Conservation (phyloP, 2,329 filamentous ascomycete species). For the Magnaporthales sp. region DNA sequence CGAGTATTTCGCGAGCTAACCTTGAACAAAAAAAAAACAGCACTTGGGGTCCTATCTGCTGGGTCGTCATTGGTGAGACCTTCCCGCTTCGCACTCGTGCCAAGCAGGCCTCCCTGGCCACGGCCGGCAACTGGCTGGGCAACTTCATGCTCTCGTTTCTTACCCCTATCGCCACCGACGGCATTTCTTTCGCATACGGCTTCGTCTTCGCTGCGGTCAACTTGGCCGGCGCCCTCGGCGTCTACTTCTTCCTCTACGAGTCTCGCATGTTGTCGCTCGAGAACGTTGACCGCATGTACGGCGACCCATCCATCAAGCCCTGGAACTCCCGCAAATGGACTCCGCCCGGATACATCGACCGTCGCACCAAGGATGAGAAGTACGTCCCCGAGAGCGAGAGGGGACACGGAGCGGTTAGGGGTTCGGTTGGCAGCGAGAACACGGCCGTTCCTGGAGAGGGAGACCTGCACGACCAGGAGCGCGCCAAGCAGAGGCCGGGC, state of each 20-base stretch:
- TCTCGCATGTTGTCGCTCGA: slow-evolving; percentile 78
- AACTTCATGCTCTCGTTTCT: slow-evolving; percentile 8
- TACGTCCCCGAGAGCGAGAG: neutral
- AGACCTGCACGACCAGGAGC: neutral
- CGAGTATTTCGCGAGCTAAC: neutral
- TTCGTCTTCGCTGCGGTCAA: slow-evolving; percentile 5
- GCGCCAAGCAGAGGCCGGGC: neutral
- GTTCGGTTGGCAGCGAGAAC: slow-evolving; percentile 2
- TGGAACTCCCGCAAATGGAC: slow-evolving; percentile 5
- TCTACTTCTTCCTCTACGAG: slow-evolving; percentile 72
- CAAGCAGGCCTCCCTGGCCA: slow-evolving; percentile 6
- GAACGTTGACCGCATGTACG: slow-evolving; percentile 72
- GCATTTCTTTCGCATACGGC: slow-evolving; percentile 4
- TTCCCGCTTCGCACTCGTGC: slow-evolving; percentile 45
- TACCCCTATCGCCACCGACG: slow-evolving; percentile 2
- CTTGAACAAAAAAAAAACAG: slow-evolving; percentile 14
- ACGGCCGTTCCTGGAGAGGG: neutral
- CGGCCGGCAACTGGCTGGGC: slow-evolving; percentile 7
- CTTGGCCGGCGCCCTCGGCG: slow-evolving; percentile 26
- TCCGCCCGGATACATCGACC: slow-evolving; percentile 3
- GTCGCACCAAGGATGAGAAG: neutral
- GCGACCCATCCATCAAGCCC: slow-evolving; percentile 28
- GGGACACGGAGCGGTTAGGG: neutral
- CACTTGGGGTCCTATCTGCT: slow-evolving; percentile 63
- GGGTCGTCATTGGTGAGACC: slow-evolving; percentile 59